phyloP scores from a whole-genome alignment of 2,329 filamentous ascomycete species.

The Tolypocladium cylindrosporum region DNA sequence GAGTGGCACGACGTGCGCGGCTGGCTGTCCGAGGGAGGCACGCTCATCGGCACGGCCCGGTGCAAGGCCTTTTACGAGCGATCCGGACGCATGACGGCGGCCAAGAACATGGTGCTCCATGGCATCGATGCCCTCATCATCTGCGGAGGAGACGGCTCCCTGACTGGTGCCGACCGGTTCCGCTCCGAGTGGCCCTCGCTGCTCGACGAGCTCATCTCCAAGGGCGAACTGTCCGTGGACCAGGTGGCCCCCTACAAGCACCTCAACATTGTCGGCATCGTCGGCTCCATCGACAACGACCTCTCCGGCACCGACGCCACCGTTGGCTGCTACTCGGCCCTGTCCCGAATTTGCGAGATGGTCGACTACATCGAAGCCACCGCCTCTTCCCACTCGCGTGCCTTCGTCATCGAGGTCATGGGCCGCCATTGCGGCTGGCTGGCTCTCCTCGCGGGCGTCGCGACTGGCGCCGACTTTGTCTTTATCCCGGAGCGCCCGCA shows the following conservation, averaged over 20 bases:
- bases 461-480: slow-evolving; percentile 89
- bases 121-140: slow-evolving; percentile 96
- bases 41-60: slow-evolving; percentile 87
- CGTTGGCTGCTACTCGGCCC: slow-evolving; percentile 90
- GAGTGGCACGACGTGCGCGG: slow-evolving; percentile 90
- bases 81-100: slow-evolving; percentile 69
- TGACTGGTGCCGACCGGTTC: slow-evolving; percentile 93
- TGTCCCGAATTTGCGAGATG: slow-evolving; percentile 87
- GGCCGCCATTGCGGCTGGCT: slow-evolving; percentile 96
- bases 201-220: slow-evolving; percentile 72
- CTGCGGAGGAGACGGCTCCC: slow-evolving; percentile 90
- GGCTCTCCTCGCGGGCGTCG: slow-evolving; percentile 90
- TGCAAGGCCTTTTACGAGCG: slow-evolving; percentile 91
- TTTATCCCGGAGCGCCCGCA: slow-evolving; percentile 95
- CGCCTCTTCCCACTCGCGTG: slow-evolving; percentile 84
- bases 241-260: slow-evolving; percentile 71
- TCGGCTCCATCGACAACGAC: slow-evolving; percentile 97
- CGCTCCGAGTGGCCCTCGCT: slow-evolving; percentile 85
- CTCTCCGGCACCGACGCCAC: slow-evolving; percentile 95
- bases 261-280: slow-evolving; percentile 91
- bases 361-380: slow-evolving; percentile 97
- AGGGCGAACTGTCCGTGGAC: slow-evolving; percentile 56
- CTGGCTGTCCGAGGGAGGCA: slow-evolving; percentile 88
- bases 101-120: slow-evolving; percentile 86
- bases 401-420: slow-evolving; percentile 98